phyloP scores from a whole-genome alignment of 768 basidiomycete species.

The Tylopilus plumbeoviolaceoides region DNA sequence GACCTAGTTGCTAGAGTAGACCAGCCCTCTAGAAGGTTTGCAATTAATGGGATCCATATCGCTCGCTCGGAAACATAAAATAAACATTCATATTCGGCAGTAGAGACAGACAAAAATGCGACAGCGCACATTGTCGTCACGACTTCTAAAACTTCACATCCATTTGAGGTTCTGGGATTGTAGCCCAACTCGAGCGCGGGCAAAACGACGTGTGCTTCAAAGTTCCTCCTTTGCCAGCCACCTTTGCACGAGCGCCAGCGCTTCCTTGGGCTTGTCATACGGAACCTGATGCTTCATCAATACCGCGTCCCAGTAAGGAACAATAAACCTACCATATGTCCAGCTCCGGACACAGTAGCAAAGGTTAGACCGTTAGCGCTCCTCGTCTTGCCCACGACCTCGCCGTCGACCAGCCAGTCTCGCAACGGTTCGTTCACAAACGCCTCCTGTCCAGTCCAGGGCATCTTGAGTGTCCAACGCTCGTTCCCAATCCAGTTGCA shows the following conservation, averaged over 20 bases:
- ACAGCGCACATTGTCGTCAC: too few species aligned
- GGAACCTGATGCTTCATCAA: too few species aligned
- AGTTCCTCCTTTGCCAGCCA: too few species aligned
- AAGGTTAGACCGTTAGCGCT: constrained; percentile 60
- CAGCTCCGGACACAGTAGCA: constrained; percentile 62
- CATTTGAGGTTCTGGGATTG: not conserved
- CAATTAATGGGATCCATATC: too few species aligned
- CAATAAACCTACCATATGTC: constrained; percentile 58
- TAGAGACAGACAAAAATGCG: too few species aligned
- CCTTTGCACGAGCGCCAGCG: too few species aligned
- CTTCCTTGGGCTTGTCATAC: too few species aligned
- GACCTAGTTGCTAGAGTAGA: too few species aligned
- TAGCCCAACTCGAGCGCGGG: not conserved
- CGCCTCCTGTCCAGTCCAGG: constrained; percentile 61
- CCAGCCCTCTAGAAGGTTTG: too few species aligned
- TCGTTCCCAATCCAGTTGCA: constrained; percentile 79
- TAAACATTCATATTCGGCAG: not conserved
- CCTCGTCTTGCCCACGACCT: constrained; percentile 52
- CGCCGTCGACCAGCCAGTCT: constrained; percentile 53
- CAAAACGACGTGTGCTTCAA: not conserved
- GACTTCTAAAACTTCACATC: not conserved
- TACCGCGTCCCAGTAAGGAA: not conserved
- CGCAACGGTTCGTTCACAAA: constrained; percentile 48
- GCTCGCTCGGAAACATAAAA: too few species aligned
- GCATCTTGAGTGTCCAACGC: constrained; percentile 67